Evolutionary conservation across 2,329 filamentous ascomycete species (phyloP).

Genomic region (Cryphonectria carpinicola): DNA sequence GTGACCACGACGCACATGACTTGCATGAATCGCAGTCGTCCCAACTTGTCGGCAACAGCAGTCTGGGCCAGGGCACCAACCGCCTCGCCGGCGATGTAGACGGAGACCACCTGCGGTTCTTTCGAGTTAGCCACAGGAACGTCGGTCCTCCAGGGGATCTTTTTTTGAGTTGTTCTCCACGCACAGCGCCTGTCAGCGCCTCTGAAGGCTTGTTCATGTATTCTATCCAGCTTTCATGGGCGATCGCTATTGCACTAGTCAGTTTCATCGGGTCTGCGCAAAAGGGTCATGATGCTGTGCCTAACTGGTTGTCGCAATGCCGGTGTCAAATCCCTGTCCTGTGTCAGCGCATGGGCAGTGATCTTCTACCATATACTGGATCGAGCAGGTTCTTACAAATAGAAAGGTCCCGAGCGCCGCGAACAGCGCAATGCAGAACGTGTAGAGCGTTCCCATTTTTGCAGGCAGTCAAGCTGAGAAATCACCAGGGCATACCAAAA

Average conservation of each 20-base stretch:
- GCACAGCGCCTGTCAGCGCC: conserved; percentile 56
- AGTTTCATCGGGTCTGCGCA: background rate
- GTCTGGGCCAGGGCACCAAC: conserved; percentile 58
- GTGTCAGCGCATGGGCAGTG: background rate
- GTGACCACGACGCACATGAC: conserved; percentile 58
- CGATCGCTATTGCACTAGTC: conserved; percentile 49
- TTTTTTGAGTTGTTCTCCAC: background rate
- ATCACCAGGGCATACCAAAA: background rate
- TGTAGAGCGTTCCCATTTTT: conserved; percentile 40
- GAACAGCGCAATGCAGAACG: conserved; percentile 56
- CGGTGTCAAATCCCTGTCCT: conserved; percentile 59
- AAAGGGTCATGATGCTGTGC: background rate
- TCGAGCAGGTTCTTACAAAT: conserved; percentile 47
- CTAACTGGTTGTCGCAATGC: conserved; percentile 62
- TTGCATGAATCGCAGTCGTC: conserved; percentile 58
- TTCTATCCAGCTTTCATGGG: conserved; percentile 61
- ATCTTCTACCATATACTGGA: conserved; percentile 3
- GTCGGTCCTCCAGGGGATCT: background rate
- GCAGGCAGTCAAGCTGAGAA: background rate
- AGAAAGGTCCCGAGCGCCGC: conserved; percentile 63
- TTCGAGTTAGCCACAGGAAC: background rate
- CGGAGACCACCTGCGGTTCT: conserved; percentile 51
- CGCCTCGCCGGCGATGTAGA: conserved; percentile 64
- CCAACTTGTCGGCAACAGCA: conserved; percentile 55
- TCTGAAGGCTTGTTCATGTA: conserved; percentile 61